Conservation (phyloP, 305 asterid genomes). For the Fraxinus ornus region DNA sequence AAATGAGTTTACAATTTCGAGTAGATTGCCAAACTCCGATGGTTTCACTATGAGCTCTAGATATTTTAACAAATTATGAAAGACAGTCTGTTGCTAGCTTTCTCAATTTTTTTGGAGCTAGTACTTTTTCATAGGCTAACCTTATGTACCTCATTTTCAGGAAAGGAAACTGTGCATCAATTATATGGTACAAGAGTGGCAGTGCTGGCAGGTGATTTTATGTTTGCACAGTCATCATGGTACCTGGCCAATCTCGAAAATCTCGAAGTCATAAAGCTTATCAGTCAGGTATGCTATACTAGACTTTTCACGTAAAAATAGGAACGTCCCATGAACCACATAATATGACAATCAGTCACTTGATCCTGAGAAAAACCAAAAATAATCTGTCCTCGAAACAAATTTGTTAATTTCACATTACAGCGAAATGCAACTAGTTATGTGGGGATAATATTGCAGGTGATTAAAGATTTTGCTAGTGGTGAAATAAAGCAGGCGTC, state of each 20-base stretch:
- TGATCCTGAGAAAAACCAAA: too few species aligned
- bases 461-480: slow-evolving; percentile 90
- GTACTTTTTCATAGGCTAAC: not conserved
- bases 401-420: not conserved
- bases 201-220: slow-evolving; percentile 86
- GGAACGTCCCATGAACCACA: too few species aligned
- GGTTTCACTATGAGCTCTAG: not conserved
- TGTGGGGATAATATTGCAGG: slow-evolving; percentile 42
- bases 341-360: too few species aligned
- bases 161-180: slow-evolving; percentile 84
- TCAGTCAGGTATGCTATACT: slow-evolving; percentile 63
- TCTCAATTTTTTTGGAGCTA: not conserved
- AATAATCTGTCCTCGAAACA: not conserved
- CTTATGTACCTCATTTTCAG: slow-evolving; percentile 32
- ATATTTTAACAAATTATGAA: not conserved
- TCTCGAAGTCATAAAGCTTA: slow-evolving; percentile 87
- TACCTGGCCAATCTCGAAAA: slow-evolving; percentile 97
- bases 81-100: not conserved
- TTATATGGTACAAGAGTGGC: slow-evolving; percentile 85
- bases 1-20: not conserved
- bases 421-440: not conserved
- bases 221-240: slow-evolving; percentile 99
- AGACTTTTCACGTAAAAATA: not conserved
- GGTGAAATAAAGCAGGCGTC: slow-evolving; percentile 97
- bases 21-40: not conserved